Percentiles rank a stretch among this genome's conserved stretches.
Conservation (phyloP, 176 grass and related monocot genomes). For the Metroxylon sagu region DNA sequence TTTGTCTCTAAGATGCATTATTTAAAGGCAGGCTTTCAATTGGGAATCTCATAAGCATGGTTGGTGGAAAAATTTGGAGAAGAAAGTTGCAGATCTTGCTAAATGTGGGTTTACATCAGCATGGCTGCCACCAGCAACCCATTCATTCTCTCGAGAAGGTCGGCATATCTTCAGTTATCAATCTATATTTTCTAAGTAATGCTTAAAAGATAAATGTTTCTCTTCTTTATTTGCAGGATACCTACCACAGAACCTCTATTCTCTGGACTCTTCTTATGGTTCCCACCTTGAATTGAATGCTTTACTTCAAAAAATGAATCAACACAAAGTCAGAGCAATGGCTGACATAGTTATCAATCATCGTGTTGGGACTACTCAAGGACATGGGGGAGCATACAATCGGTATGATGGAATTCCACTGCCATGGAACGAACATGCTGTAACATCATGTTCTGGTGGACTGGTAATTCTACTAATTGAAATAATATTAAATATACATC, state of each 20-base stretch:
- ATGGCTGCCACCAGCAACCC: conserved; percentile 79
- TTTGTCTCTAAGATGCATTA: conserved; percentile 1
- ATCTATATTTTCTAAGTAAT: conserved; percentile 7
- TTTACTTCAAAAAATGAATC: conserved; percentile 58
- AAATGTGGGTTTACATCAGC: conserved; percentile 80
- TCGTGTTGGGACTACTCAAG: conserved; percentile 80
- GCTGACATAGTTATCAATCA: conserved; percentile 97
- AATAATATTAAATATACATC: too few relatives aligned
- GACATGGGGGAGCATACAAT: conserved; percentile 68
- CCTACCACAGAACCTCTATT: conserved; percentile 86
- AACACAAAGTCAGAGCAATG: conserved; percentile 81
- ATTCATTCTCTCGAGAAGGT: conserved; percentile 77
- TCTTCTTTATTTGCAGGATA: conserved; percentile 42
- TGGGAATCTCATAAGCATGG: conserved; percentile 89
- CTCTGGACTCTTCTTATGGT: conserved; percentile 86
- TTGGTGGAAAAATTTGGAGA: conserved; percentile 77
- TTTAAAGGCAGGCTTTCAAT: conserved; percentile 54
- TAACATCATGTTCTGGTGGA: conserved; percentile 96
- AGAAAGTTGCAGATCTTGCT: conserved; percentile 55
- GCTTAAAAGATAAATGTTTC: conserved; percentile 3
- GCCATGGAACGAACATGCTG: conserved; percentile 84
- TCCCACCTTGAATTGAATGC: conserved; percentile 45
- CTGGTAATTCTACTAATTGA: conserved; percentile 35
- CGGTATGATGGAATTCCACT: conserved; percentile 90
- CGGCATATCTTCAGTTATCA: background rate